phyloP scores from a whole-genome alignment of 768 basidiomycete genomes.

The Lactifluus subvellereus region DNA sequence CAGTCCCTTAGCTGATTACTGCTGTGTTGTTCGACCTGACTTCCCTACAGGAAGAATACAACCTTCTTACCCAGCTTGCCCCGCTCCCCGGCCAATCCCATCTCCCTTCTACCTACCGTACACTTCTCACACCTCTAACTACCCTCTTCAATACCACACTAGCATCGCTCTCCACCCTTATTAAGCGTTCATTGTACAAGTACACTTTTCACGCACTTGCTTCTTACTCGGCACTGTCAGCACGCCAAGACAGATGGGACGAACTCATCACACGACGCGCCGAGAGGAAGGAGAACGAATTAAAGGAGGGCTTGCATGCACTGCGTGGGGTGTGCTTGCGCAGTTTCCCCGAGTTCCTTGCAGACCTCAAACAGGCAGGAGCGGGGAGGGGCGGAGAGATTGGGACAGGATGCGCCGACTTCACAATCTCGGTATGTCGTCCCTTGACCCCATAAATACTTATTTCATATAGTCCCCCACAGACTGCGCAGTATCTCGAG shows the following conservation, averaged over 20 bases:
- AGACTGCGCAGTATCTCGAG: constrained; percentile 68
- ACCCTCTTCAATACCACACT: constrained; percentile 61
- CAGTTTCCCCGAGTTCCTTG: constrained; percentile 80
- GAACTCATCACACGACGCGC: constrained; percentile 49
- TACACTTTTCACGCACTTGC: constrained; percentile 77
- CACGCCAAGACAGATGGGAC: constrained; percentile 61
- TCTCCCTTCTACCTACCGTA: constrained; percentile 52
- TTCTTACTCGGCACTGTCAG: constrained; percentile 53
- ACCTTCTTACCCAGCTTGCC: constrained; percentile 54
- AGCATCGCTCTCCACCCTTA: constrained; percentile 53
- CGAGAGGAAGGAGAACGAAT: constrained; percentile 49
- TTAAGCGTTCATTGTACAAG: constrained; percentile 73
- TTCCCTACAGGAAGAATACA: constrained; percentile 55
- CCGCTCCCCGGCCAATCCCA: constrained; percentile 48
- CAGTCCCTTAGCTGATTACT: constrained; percentile 21
- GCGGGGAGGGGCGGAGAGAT: constrained; percentile 52
- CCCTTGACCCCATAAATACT: not conserved
- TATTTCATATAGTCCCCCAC: not conserved
- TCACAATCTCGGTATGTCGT: constrained; percentile 45
- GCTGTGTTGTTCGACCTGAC: not conserved
- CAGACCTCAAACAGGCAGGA: constrained; percentile 65
- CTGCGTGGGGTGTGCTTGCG: constrained; percentile 66
- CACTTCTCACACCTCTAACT: constrained; percentile 60
- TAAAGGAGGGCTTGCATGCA: constrained; percentile 61
- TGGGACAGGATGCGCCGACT: constrained; percentile 59